These are phyloP conservation scores for Chamaecrista fasciculata DNA, from an alignment of 306 rosid species.

Conservation along the genomic window DNA sequence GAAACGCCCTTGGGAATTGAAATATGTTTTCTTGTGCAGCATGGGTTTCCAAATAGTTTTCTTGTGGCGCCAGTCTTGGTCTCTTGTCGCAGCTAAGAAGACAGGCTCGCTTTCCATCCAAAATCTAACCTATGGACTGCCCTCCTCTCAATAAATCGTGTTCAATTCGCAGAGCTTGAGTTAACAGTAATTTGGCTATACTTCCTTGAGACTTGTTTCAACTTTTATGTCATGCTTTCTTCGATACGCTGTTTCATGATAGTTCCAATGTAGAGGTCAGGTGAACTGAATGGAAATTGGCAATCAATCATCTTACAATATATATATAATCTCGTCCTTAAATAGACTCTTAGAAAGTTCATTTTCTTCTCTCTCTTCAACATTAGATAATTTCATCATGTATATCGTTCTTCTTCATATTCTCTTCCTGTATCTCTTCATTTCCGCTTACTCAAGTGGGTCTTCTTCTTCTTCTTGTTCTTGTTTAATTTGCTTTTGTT, in stretches of 20 bases:
- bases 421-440: constrained; percentile 24
- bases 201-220: background rate
- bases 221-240: constrained; percentile 3
- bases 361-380: background rate
- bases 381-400: constrained; percentile 8
- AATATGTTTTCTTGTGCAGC: background rate
- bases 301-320: too few species aligned
- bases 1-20: background rate
- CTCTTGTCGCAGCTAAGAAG: background rate
- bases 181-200: background rate
- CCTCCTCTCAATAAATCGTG: background rate
- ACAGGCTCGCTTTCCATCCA: background rate
- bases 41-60: background rate
- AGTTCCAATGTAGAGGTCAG: constrained; percentile 6
- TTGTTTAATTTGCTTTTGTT: background rate
- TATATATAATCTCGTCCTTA: background rate
- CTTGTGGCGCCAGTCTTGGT: background rate
- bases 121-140: background rate
- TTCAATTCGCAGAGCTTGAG: background rate
- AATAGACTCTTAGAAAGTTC: background rate
- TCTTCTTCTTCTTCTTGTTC: background rate
- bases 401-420: background rate
- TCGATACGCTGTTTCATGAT: constrained; percentile 8
- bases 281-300: constrained; percentile 14
- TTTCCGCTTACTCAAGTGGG: constrained; percentile 21